These are phyloP conservation scores for Kodamaea plutei DNA, from an alignment of 1,139 yeast species.

Conservation along the genomic window DNA sequence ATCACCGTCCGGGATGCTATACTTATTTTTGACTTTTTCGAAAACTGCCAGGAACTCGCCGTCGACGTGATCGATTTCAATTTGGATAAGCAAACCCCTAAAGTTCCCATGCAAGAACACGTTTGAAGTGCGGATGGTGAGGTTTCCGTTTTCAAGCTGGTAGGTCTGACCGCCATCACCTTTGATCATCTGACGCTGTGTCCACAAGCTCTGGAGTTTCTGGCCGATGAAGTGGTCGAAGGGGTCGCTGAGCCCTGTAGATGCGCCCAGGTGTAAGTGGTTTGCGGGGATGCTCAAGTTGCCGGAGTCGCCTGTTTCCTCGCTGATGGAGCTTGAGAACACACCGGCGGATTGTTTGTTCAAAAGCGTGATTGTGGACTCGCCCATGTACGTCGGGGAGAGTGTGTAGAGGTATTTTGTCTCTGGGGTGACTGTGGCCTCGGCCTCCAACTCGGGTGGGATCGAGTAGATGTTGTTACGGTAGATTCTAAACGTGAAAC, in stretches of 20 bases:
- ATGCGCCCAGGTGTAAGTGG: conserved; percentile 43
- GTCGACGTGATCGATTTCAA: conserved; percentile 25
- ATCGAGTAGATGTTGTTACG: conserved; percentile 55
- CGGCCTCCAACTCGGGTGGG: conserved; percentile 35
- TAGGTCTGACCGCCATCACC: conserved; percentile 77
- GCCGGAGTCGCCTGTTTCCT: conserved; percentile 29
- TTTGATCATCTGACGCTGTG: conserved; percentile 61
- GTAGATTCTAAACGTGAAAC: conserved; percentile 58
- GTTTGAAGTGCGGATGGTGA: conserved; percentile 59
- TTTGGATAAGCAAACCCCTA: conserved; percentile 64
- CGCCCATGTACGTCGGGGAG: conserved; percentile 50
- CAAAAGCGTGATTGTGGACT: conserved; percentile 46
- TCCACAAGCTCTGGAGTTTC: conserved; percentile 71
- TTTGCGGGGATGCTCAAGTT: conserved; percentile 31
- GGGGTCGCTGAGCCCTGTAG: conserved; percentile 46
- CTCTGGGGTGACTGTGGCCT: conserved; percentile 28
- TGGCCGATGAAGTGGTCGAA: conserved; percentile 48
- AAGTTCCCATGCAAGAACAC: conserved; percentile 71
- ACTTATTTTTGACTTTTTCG: conserved; percentile 28
- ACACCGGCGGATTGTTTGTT: conserved; percentile 46
- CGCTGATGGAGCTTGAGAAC: conserved; percentile 36
- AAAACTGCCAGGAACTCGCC: conserved; percentile 16
- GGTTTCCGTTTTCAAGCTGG: conserved; percentile 44
- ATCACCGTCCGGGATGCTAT: conserved; percentile 40
- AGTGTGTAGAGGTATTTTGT: conserved; percentile 54